These are phyloP conservation scores for Phytophthora palmivora DNA, from an alignment of 352 stramenopile genomes.

Conservation along the genomic window DNA sequence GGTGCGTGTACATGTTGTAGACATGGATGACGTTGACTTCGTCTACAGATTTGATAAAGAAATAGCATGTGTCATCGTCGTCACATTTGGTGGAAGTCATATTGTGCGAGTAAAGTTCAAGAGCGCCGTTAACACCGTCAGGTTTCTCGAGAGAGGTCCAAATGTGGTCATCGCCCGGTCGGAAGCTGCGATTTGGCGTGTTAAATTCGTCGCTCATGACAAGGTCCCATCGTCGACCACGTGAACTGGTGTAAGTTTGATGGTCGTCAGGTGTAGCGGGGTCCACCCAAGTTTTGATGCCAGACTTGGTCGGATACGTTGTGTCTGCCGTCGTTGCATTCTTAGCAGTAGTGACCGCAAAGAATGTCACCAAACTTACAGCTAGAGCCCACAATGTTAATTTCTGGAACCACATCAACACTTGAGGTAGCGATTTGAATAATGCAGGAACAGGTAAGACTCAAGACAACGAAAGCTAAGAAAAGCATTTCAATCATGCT, in stretches of 20 bases:
- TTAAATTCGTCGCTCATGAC: constrained; percentile 97
- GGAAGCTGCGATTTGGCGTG: constrained; percentile 84
- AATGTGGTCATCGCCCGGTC: constrained; percentile 90
- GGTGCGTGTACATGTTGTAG: constrained; percentile 62
- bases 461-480: constrained; percentile 9
- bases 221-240: constrained; percentile 57
- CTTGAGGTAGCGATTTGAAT: constrained; percentile 1
- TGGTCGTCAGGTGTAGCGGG: constrained; percentile 38
- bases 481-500: constrained; percentile 20
- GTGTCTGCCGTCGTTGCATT: constrained; percentile 16
- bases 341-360: constrained; percentile 1
- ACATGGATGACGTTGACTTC: constrained; percentile 46
- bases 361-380: not conserved
- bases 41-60: constrained; percentile 48
- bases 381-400: not conserved
- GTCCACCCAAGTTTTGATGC: constrained; percentile 58
- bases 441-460: constrained; percentile 13
- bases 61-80: constrained; percentile 48
- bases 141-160: constrained; percentile 96
- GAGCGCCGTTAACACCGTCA: constrained; percentile 88
- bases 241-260: constrained; percentile 24
- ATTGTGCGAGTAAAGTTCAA: constrained; percentile 93
- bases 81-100: constrained; percentile 66
- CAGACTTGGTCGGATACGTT: constrained; percentile 43
- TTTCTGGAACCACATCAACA: not conserved